These are phyloP conservation scores for Aspergillus awamori DNA, from an alignment of 2,329 filamentous ascomycete genomes.

Conservation along the genomic window DNA sequence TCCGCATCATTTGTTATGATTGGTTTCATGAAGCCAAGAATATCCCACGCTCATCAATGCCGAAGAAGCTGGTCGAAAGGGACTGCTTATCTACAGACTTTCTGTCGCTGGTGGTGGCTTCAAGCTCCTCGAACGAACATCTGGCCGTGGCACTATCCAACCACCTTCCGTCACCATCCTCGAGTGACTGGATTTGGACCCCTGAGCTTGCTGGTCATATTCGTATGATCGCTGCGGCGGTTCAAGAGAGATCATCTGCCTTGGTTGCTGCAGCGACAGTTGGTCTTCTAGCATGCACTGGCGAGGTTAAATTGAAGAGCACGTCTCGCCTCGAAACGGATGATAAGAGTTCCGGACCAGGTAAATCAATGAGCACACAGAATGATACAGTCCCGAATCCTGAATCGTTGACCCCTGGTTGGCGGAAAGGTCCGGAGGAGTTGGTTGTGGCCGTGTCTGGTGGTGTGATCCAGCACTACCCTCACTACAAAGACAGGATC, in stretches of 20 bases:
- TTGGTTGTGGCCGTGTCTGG: conserved; percentile 76
- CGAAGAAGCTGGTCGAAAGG: background rate
- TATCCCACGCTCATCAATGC: background rate
- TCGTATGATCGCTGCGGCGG: conserved; percentile 66
- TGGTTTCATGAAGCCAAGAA: conserved; percentile 51
- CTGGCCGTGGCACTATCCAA: background rate
- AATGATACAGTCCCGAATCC: background rate
- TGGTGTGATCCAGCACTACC: conserved; percentile 75
- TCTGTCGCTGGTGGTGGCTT: background rate
- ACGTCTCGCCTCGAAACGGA: background rate
- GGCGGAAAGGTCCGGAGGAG: conserved; percentile 52
- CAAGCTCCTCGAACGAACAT: background rate
- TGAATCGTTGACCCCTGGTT: conserved; percentile 24
- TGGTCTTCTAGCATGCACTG: conserved; percentile 66
- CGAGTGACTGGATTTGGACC: conserved; percentile 60
- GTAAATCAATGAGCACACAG: background rate
- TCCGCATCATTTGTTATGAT: conserved; percentile 67
- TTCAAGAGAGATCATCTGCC: conserved; percentile 69
- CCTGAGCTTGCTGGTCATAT: conserved; percentile 60
- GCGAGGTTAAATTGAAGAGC: conserved; percentile 57
- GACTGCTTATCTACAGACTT: background rate
- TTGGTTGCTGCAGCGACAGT: conserved; percentile 71
- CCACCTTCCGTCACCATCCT: background rate
- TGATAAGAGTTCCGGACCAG: background rate
- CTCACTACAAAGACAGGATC: conserved; percentile 68